Percentiles rank a stretch among this genome's conserved stretches.
phyloP scores from a whole-genome alignment of 495 filamentous ascomycete genomes.

The Penicillium coprophilum region DNA sequence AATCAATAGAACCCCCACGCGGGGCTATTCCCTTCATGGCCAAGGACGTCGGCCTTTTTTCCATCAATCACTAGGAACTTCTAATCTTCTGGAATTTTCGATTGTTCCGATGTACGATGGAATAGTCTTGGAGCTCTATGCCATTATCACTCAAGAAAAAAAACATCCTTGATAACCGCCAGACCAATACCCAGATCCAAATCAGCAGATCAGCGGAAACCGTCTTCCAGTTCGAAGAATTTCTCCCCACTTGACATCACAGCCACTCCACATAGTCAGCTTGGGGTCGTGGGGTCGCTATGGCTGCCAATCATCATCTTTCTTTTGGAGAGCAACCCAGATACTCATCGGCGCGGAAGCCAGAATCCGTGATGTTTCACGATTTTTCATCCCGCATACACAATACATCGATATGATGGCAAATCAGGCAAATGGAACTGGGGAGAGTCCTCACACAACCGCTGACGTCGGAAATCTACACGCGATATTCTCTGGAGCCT shows the following conservation, averaged over 20 bases:
- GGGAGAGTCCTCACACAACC: conserved; percentile 4
- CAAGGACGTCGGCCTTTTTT: conserved; percentile 14
- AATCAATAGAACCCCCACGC: conserved; percentile 21
- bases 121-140: background rate
- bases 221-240: conserved; percentile 26
- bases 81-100: background rate
- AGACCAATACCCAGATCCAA: background rate
- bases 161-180: background rate
- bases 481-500: conserved; percentile 15
- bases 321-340: background rate
- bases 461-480: conserved; percentile 26
- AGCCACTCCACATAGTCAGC: conserved; percentile 9
- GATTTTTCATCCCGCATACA: background rate
- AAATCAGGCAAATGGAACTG: conserved; percentile 23
- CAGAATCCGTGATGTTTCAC: conserved; percentile 30
- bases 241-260: conserved; percentile 25
- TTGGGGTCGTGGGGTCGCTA: background rate
- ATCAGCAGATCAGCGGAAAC: conserved; percentile 32
- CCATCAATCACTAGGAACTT: conserved; percentile 27
- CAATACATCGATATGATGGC: conserved; percentile 13
- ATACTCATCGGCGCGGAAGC: conserved; percentile 23
- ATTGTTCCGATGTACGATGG: background rate
- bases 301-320: background rate
- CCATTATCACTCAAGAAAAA: background rate
- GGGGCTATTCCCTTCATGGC: conserved; percentile 12